phyloP scores from a whole-genome alignment of 2,329 filamentous ascomycete genomes.

The Chaetomium olivaceum region DNA sequence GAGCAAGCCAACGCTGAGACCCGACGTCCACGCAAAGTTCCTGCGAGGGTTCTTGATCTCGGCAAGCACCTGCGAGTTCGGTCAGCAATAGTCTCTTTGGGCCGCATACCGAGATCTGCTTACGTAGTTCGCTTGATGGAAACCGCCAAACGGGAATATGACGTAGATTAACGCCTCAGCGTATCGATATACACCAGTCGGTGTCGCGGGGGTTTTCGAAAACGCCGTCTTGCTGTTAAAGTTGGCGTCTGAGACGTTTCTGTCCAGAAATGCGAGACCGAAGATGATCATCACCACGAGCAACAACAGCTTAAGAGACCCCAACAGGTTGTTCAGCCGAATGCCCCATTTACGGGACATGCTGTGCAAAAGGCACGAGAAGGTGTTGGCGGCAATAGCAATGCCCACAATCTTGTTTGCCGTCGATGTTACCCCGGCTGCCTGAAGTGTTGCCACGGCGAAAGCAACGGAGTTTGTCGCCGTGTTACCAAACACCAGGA shows the following conservation, averaged over 20 bases:
- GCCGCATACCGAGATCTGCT: background rate
- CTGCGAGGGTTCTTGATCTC: conserved; percentile 23
- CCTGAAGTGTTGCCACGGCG: conserved; percentile 21
- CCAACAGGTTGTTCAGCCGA: conserved; percentile 25
- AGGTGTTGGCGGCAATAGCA: conserved; percentile 24
- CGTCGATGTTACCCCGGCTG: conserved; percentile 4
- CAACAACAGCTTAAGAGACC: conserved; percentile 24
- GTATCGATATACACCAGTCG: conserved; percentile 19
- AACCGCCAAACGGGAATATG: conserved; percentile 26
- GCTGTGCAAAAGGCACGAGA: conserved; percentile 25
- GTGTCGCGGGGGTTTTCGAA: conserved; percentile 19
- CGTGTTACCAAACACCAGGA: conserved; percentile 28
- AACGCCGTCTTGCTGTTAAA: conserved; percentile 14
- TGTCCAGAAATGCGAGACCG: conserved; percentile 18
- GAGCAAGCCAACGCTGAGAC: conserved; percentile 9
- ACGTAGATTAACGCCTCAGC: conserved; percentile 23
- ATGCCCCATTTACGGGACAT: conserved; percentile 30
- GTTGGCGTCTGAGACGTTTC: conserved; percentile 19
- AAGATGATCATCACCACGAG: conserved; percentile 22
- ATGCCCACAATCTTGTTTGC: conserved; percentile 21
- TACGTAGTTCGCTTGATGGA: conserved; percentile 29
- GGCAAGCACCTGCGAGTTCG: conserved; percentile 7
- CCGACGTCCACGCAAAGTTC: conserved; percentile 23
- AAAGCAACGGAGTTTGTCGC: conserved; percentile 26
- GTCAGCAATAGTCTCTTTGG: background rate